These are phyloP conservation scores for Microglena sp. DNA, from an alignment of 139 green algal species.

Conservation along the genomic window DNA sequence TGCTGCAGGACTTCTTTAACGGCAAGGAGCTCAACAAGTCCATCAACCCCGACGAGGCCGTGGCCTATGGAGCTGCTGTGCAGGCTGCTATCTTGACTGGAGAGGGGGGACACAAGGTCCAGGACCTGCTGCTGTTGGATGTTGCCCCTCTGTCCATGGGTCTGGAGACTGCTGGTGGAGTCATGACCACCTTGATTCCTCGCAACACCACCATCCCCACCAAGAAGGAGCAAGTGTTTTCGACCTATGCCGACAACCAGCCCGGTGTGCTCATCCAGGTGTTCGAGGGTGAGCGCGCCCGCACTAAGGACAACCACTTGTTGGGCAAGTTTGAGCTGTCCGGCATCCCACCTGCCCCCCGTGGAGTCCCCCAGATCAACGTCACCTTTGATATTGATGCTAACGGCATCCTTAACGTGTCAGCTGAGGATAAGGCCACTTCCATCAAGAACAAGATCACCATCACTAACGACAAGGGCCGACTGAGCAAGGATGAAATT, in stretches of 20 bases:
- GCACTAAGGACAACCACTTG: conserved; percentile 93
- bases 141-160: conserved; percentile 91
- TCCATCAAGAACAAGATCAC: conserved; percentile 98
- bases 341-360: conserved; percentile 92
- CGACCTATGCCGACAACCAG: conserved; percentile 98
- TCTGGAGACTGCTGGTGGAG: conserved; percentile 79
- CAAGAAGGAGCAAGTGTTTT: conserved; percentile 99
- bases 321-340: conserved; percentile 97
- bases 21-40: conserved; percentile 88
- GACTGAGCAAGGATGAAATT: conserved; percentile 96
- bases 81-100: conserved; percentile 94
- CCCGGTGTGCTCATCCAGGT: conserved; percentile 92
- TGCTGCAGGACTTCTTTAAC: conserved; percentile 96
- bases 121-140: conserved; percentile 97
- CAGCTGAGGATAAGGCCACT: conserved; percentile 92
- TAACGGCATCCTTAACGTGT: conserved; percentile 98
- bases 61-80: conserved; percentile 95
- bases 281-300: conserved; percentile 65
- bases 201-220: conserved; percentile 97
- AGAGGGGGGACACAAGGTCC: conserved; percentile 86
- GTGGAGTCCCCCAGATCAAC: conserved; percentile 95
- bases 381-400: conserved; percentile 97
- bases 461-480: conserved; percentile 99
- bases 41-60: conserved; percentile 99
- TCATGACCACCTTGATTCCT: conserved; percentile 84